phyloP scores from a whole-genome alignment of 306 rosid genomes.

The Delonix regia region DNA sequence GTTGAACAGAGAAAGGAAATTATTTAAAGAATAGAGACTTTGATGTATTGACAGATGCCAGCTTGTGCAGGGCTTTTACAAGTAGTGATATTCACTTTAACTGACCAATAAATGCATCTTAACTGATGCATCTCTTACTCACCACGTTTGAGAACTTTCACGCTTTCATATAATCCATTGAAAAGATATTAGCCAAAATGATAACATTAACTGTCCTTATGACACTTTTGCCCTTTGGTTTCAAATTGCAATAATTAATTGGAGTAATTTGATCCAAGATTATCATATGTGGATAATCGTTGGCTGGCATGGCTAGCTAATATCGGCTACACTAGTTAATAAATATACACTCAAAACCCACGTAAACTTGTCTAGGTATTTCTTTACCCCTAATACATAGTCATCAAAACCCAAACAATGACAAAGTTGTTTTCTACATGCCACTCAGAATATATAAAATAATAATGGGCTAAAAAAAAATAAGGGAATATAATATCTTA shows the following conservation, averaged over 20 bases:
- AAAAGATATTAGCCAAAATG: neutral
- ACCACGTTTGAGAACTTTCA: conserved; percentile 4
- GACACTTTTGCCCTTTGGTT: neutral
- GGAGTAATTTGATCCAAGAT: conserved; percentile 3
- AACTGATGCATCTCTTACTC: neutral
- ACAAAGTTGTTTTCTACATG: neutral
- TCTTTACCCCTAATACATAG: neutral
- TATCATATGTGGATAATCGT: neutral
- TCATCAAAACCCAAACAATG: neutral
- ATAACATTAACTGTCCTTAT: neutral
- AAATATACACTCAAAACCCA: neutral
- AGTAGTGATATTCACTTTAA: neutral
- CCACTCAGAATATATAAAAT: neutral
- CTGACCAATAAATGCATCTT: neutral
- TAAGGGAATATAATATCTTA: conserved; percentile 43
- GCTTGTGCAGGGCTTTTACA: neutral
- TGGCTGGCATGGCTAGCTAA: neutral
- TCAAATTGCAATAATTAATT: neutral
- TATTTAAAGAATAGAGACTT: neutral
- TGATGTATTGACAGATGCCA: neutral
- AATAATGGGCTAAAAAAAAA: conserved; percentile 20
- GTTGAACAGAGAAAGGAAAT: neutral
- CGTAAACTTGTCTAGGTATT: neutral
- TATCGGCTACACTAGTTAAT: neutral
- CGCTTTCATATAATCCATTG: neutral